These are phyloP conservation scores for Fusarium globosum DNA, from an alignment of 2,329 filamentous ascomycete genomes.

Conservation along the genomic window DNA sequence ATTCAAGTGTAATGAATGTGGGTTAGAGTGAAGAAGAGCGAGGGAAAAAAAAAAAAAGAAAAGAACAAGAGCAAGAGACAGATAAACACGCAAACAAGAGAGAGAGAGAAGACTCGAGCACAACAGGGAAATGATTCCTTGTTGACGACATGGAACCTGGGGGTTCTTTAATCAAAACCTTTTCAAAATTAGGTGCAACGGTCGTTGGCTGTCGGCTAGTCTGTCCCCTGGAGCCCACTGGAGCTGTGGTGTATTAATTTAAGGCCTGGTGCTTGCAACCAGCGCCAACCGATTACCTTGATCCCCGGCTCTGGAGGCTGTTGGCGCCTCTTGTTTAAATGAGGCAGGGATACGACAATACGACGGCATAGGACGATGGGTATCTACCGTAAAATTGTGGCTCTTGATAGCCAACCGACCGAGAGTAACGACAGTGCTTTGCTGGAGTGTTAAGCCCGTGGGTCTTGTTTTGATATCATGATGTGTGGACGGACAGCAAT, in stretches of 20 bases:
- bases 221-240: conserved; percentile 12
- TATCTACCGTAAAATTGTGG: conserved; percentile 32
- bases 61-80: neutral
- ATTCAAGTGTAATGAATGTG: conserved; percentile 25
- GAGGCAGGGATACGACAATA: conserved; percentile 40
- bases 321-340: conserved; percentile 41
- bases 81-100: conserved; percentile 4
- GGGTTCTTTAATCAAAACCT: conserved; percentile 34
- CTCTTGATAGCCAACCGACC: conserved; percentile 29
- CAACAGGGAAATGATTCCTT: conserved; percentile 30
- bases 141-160: conserved; percentile 29
- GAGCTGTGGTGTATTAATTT: conserved; percentile 39
- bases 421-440: neutral
- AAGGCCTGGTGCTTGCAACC: conserved; percentile 34
- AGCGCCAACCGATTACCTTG: conserved; percentile 35
- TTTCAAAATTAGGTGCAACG: conserved; percentile 24
- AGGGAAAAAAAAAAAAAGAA: neutral
- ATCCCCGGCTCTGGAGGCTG: conserved; percentile 31
- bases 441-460: neutral
- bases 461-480: conserved; percentile 8
- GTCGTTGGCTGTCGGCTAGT: conserved; percentile 33
- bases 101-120: conserved; percentile 1
- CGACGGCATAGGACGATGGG: conserved; percentile 28
- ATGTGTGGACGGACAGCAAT: conserved; percentile 10
- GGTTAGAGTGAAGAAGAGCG: conserved; percentile 6